Evolutionary conservation across 2,329 filamentous ascomycete genomes (phyloP).

Genomic region (Samsoniella hepiali): DNA sequence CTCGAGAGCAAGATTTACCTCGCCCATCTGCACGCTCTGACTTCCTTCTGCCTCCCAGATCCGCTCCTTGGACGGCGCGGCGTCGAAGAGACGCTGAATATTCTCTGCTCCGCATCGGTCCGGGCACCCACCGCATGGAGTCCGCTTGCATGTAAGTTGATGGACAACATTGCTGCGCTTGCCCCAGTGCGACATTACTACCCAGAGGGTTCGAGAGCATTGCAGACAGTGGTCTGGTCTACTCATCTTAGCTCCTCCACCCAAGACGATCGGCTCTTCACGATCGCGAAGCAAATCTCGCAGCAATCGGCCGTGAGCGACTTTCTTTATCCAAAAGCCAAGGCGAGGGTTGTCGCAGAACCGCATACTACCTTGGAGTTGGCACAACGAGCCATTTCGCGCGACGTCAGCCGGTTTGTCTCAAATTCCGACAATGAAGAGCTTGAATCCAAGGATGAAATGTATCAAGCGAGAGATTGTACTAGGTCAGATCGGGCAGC

Average conservation of each 20-base stretch:
- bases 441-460: background rate
- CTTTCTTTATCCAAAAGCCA: conserved; percentile 11
- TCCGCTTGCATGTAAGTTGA: background rate
- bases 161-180: background rate
- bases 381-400: conserved; percentile 21
- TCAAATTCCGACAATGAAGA: conserved; percentile 2
- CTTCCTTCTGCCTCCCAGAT: conserved; percentile 47
- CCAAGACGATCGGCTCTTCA: conserved; percentile 44
- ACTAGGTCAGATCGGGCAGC: background rate
- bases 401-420: conserved; percentile 17
- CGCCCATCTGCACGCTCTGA: conserved; percentile 49
- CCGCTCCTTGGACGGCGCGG: conserved; percentile 46
- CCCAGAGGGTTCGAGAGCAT: conserved; percentile 27
- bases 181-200: background rate
- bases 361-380: conserved; percentile 2
- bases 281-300: background rate
- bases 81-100: conserved; percentile 47
- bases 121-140: background rate
- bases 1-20: conserved; percentile 49
- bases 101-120: conserved; percentile 46
- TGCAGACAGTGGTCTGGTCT: conserved; percentile 48
- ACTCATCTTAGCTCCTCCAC: conserved; percentile 36
- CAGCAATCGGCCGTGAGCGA: background rate
- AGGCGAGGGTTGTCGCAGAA: background rate
- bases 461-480: conserved; percentile 24